Percentiles rank a stretch among this genome's conserved stretches.
These are phyloP conservation scores for Eucalyptus dawsonii DNA, from an alignment of 345 rosid genomes.

Conservation along the genomic window DNA sequence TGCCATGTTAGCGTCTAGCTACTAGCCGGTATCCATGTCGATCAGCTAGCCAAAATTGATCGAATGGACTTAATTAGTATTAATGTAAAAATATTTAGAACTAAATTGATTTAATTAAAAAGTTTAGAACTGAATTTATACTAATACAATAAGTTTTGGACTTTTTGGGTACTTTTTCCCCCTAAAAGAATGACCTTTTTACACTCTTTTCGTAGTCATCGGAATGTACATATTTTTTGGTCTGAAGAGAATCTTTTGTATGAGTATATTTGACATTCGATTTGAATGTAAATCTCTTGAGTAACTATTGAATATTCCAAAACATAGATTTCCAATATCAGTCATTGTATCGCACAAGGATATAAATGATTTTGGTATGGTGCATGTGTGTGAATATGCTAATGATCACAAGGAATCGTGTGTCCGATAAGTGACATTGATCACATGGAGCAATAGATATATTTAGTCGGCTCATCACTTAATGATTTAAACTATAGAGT, in stretches of 20 bases:
- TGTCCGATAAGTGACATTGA: neutral
- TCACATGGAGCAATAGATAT: neutral
- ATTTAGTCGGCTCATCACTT: neutral
- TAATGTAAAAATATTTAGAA: too few species aligned
- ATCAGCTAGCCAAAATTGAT: rapidly evolving
- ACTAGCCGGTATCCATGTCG: too few species aligned
- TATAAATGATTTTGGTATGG: neutral
- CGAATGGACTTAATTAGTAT: too few species aligned
- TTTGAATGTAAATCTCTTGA: neutral
- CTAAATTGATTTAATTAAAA: too few species aligned
- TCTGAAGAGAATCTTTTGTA: too few species aligned
- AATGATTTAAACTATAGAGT: neutral
- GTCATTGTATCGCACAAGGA: neutral
- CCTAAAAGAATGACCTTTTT: neutral
- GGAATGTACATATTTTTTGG: neutral
- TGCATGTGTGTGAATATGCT: neutral
- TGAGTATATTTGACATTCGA: neutral
- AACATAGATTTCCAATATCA: neutral
- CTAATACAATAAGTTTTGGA: too few species aligned
- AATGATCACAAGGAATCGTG: neutral
- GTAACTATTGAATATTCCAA: neutral
- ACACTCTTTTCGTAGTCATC: neutral
- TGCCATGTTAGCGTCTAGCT: too few species aligned
- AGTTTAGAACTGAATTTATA: too few species aligned
- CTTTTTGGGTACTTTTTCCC: too few species aligned